Percentiles rank a stretch among this genome's conserved stretches.
Evolutionary conservation across 495 filamentous ascomycete species (phyloP).

Genomic region (Tetracladium setigerum): DNA sequence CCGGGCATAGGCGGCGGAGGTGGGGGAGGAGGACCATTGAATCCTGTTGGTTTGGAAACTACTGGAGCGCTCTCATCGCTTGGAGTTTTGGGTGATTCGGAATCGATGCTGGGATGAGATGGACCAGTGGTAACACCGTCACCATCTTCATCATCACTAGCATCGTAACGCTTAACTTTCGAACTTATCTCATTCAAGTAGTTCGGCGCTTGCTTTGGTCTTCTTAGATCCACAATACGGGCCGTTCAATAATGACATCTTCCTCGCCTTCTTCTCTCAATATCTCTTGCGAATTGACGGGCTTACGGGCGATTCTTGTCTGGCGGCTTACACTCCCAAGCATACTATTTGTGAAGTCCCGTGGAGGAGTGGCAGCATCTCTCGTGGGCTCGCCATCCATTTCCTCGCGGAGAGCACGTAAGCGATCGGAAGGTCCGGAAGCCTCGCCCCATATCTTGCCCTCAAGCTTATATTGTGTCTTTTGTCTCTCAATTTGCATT

Average conservation of each 20-base stretch:
- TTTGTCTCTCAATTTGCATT: slow-evolving; percentile 90
- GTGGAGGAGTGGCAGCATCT: slow-evolving; percentile 32
- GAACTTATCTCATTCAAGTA: slow-evolving; percentile 70
- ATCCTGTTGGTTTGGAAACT: slow-evolving; percentile 14
- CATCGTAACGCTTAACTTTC: slow-evolving; percentile 67
- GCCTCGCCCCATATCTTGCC: slow-evolving; percentile 87
- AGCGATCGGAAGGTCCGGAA: slow-evolving; percentile 76
- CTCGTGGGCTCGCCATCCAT: slow-evolving; percentile 63
- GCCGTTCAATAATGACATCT: slow-evolving; percentile 53
- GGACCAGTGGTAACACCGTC: slow-evolving; percentile 72
- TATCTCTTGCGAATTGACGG: slow-evolving; percentile 34
- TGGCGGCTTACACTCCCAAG: slow-evolving; percentile 56
- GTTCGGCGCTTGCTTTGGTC: slow-evolving; percentile 68
- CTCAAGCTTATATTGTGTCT: slow-evolving; percentile 96
- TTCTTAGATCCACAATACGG: slow-evolving; percentile 60
- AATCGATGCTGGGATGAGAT: slow-evolving; percentile 69
- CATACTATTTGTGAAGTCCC: slow-evolving; percentile 42
- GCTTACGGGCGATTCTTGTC: slow-evolving; percentile 53
- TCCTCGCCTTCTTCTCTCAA: slow-evolving; percentile 37
- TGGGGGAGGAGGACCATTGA: slow-evolving; percentile 41
- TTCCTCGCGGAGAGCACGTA: slow-evolving; percentile 85
- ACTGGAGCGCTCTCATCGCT: slow-evolving; percentile 43
- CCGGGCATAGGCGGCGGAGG: slow-evolving; percentile 45
- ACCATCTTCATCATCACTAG: slow-evolving; percentile 60
- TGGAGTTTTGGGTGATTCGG: slow-evolving; percentile 62